These are phyloP conservation scores for Pleurotus salmoneostramineus DNA, from an alignment of 768 basidiomycete genomes.

Conservation along the genomic window DNA sequence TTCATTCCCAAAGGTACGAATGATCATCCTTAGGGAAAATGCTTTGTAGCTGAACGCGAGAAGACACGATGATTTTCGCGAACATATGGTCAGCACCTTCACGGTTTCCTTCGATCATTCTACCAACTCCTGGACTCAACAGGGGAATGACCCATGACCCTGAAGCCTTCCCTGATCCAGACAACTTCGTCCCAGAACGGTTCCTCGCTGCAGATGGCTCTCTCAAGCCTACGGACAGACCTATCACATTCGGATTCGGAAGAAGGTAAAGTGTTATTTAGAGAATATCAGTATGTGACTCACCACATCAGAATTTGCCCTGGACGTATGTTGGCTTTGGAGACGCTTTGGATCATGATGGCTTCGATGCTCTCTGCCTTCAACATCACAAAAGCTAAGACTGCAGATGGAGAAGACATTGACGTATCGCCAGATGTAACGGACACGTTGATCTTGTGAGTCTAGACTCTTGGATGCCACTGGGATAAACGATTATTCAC, in stretches of 20 bases:
- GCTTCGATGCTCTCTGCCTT: constrained; percentile 29
- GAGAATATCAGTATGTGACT: neutral
- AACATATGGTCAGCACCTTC: constrained; percentile 30
- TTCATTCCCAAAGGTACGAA: constrained; percentile 35
- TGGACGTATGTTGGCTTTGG: neutral
- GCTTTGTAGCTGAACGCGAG: neutral
- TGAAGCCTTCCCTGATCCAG: constrained; percentile 32
- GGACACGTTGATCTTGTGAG: neutral
- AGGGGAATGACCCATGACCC: constrained; percentile 37
- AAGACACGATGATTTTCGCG: constrained; percentile 26
- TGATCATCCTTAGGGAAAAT: constrained; percentile 1
- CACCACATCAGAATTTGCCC: neutral
- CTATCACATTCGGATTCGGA: constrained; percentile 20
- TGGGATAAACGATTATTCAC: neutral
- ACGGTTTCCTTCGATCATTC: neutral
- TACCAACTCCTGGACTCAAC: neutral
- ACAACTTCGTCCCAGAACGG: constrained; percentile 36
- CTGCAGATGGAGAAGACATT: constrained; percentile 12
- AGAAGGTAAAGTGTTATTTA: constrained; percentile 12
- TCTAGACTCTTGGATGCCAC: neutral
- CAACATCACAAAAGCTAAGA: constrained; percentile 25
- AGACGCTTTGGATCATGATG: constrained; percentile 23
- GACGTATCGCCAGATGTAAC: neutral
- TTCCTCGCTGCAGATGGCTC: constrained; percentile 22
- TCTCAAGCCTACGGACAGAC: constrained; percentile 7